A percentile compares a stretch with the other conserved stretches of the same genome.
Conservation (phyloP, 2,329 filamentous ascomycete species). For the Fusarium anthophilum region DNA sequence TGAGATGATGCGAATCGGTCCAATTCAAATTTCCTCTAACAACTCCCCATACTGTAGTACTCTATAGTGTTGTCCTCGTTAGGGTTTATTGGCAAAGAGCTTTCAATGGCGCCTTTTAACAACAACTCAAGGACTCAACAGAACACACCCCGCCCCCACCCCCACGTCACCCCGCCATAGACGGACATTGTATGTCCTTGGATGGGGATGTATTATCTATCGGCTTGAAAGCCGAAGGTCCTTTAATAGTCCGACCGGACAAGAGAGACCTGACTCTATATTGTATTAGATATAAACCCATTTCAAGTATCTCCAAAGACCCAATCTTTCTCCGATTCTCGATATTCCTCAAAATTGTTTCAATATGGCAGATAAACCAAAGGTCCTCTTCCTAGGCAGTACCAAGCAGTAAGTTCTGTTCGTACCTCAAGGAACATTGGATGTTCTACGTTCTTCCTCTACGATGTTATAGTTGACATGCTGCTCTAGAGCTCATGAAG, state of each 20-base stretch:
- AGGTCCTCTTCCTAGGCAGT: constrained; percentile 52
- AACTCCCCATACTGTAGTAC: background rate
- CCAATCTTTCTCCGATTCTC: background rate
- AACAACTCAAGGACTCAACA: background rate
- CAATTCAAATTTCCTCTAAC: background rate
- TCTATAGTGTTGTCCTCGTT: background rate
- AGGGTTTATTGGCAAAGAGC: background rate
- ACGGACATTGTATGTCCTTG: background rate
- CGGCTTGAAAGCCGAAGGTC: constrained; percentile 20
- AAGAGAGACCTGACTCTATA: background rate
- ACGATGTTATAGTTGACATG: background rate
- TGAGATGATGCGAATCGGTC: background rate
- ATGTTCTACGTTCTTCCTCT: background rate
- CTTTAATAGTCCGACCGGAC: background rate
- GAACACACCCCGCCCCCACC: constrained; percentile 7
- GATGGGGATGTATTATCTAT: background rate
- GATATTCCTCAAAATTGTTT: background rate
- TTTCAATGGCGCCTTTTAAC: constrained; percentile 8
- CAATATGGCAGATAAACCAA: constrained; percentile 44
- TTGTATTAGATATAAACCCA: background rate
- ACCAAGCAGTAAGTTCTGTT: constrained; percentile 50
- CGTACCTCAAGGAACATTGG: background rate
- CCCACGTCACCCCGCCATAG: constrained; percentile 26
- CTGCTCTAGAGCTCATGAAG: constrained; percentile 44
- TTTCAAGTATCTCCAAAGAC: background rate